Evolutionary conservation across 2,329 filamentous ascomycete species (phyloP).

Genomic region (Acarospora socialis): DNA sequence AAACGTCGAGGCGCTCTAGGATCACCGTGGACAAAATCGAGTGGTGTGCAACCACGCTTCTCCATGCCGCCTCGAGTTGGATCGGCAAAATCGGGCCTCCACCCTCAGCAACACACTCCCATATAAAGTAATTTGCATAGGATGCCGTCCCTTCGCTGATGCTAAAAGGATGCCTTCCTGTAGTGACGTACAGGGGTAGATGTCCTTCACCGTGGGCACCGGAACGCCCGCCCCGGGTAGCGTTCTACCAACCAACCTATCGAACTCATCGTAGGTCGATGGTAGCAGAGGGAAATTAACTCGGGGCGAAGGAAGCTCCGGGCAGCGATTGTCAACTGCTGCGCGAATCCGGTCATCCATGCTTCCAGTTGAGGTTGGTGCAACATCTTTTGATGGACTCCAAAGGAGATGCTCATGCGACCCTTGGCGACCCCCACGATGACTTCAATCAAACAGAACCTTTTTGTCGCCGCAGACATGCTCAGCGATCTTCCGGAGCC

Average conservation of each 20-base stretch:
- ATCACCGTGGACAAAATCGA: constrained; percentile 8
- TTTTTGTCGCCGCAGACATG: too few relatives aligned
- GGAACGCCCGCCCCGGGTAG: background rate
- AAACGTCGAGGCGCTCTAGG: too few relatives aligned
- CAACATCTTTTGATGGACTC: too few relatives aligned
- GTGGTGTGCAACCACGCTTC: constrained; percentile 6
- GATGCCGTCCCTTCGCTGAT: background rate
- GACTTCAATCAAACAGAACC: too few relatives aligned
- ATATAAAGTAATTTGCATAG: background rate
- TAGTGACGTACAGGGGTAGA: constrained; percentile 9
- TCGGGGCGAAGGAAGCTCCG: too few relatives aligned
- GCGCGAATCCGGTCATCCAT: too few relatives aligned
- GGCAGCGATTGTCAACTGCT: too few relatives aligned
- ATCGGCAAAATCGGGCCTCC: background rate
- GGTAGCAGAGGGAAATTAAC: constrained; percentile 4
- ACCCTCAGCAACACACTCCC: background rate
- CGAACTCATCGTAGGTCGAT: background rate
- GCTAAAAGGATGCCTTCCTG: constrained; percentile 11
- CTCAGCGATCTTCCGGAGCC: too few relatives aligned
- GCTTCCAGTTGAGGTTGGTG: too few relatives aligned
- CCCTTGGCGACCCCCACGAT: too few relatives aligned
- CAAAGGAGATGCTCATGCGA: too few relatives aligned
- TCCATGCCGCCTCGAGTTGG: constrained; percentile 6
- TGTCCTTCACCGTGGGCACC: constrained; percentile 6
- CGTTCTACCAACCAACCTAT: constrained; percentile 4